Percentiles rank a stretch among this genome's conserved stretches.
phyloP scores from a whole-genome alignment of 2,329 filamentous ascomycete species.

The Thelonectria olida region DNA sequence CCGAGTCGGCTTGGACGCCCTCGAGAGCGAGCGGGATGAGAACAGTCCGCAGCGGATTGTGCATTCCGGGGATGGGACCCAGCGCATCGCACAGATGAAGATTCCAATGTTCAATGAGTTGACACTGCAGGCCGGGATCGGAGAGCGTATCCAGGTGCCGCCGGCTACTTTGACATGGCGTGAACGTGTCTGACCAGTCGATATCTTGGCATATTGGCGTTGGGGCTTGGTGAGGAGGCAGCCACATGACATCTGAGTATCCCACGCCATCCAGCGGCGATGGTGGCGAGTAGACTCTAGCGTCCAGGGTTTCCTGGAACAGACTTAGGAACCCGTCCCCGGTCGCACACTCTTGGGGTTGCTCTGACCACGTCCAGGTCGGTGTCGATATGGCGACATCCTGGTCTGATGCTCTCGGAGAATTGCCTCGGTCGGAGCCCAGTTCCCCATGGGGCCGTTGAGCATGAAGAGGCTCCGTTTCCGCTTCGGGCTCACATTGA shows the following conservation, averaged over 20 bases:
- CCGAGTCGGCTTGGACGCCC: slow-evolving; percentile 29
- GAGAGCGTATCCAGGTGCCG: slow-evolving; percentile 31
- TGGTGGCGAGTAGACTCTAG: not conserved
- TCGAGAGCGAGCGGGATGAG: slow-evolving; percentile 37
- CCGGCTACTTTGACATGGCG: not conserved
- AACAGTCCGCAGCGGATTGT: slow-evolving; percentile 31
- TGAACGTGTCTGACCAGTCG: not conserved
- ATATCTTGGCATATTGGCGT: not conserved
- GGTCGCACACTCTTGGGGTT: not conserved
- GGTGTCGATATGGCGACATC: not conserved
- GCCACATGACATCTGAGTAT: not conserved
- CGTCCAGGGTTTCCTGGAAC: not conserved
- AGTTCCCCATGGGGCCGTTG: not conserved
- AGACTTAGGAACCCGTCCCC: not conserved
- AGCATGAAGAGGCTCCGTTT: not conserved
- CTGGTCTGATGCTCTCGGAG: slow-evolving; percentile 10
- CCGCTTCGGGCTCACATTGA: not conserved
- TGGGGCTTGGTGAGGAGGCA: not conserved
- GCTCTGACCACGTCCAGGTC: slow-evolving; percentile 8
- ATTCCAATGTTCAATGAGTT: slow-evolving; percentile 34
- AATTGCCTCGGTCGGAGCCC: not conserved
- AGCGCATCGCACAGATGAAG: slow-evolving; percentile 33
- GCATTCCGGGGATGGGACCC: slow-evolving; percentile 29
- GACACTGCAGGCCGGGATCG: slow-evolving; percentile 30
- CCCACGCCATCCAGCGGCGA: not conserved